These are phyloP conservation scores for Anisodus tanguticus DNA, from an alignment of 257 asterid genomes.

Conservation along the genomic window DNA sequence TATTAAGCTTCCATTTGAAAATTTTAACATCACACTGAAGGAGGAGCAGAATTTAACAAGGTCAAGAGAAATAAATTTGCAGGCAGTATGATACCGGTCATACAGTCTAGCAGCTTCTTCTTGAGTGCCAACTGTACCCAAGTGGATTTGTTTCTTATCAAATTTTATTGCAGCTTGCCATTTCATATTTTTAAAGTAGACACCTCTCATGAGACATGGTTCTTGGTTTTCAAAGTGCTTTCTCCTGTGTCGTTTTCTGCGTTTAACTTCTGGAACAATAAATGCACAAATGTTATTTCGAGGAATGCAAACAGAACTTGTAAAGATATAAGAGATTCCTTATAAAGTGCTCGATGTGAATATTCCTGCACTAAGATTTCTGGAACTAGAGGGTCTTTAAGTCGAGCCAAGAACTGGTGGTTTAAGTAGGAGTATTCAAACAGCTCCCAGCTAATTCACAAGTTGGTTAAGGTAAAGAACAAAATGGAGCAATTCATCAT, in stretches of 20 bases:
- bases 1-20: background rate
- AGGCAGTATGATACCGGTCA: slow-evolving; percentile 62
- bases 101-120: slow-evolving; percentile 93
- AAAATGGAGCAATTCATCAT: slow-evolving; percentile 1
- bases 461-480: slow-evolving; percentile 8
- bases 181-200: slow-evolving; percentile 89
- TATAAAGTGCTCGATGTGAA: background rate
- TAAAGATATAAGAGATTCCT: background rate
- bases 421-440: slow-evolving; percentile 18
- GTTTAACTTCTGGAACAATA: slow-evolving; percentile 66
- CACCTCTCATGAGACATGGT: slow-evolving; percentile 83
- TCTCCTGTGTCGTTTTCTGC: slow-evolving; percentile 85
- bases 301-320: background rate
- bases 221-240: slow-evolving; percentile 83
- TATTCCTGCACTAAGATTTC: slow-evolving; percentile 6
- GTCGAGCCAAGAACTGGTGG: background rate
- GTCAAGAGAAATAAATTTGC: slow-evolving; percentile 1
- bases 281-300: background rate
- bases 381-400: background rate
- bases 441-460: background rate
- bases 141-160: slow-evolving; percentile 93
- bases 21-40: background rate
- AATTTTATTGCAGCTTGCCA: slow-evolving; percentile 99
- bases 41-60: slow-evolving; percentile 1
- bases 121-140: slow-evolving; percentile 93